Evolutionary conservation across 352 stramenopile species (phyloP).

Genomic region (Hyaloperonospora brassicae): DNA sequence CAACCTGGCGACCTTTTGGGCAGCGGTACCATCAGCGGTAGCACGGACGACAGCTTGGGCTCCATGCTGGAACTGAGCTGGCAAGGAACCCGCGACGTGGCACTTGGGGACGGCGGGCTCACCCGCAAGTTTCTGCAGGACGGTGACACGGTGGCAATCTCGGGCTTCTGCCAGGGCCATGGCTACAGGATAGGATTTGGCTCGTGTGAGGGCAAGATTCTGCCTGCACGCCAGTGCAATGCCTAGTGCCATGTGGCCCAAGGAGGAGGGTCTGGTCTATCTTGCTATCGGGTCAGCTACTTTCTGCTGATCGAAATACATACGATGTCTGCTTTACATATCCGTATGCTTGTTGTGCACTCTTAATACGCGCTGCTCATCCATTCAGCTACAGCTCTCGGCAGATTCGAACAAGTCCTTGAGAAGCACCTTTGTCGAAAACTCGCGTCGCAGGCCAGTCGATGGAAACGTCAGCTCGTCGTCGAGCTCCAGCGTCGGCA

Average conservation of each 20-base stretch:
- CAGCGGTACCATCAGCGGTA: conserved; percentile 92
- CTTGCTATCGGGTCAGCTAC: background rate
- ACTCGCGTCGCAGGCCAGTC: conserved; percentile 14
- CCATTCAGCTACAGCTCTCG: conserved; percentile 28
- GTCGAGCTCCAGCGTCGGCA: conserved; percentile 22
- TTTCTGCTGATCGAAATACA: conserved; percentile 2
- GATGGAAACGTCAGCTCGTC: conserved; percentile 28
- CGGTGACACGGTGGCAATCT: conserved; percentile 89
- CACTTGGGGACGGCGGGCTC: conserved; percentile 57
- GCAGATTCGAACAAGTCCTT: conserved; percentile 36
- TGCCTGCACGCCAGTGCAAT: conserved; percentile 69
- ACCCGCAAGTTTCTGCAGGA: conserved; percentile 93
- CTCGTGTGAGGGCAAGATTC: conserved; percentile 84
- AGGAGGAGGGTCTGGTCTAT: background rate
- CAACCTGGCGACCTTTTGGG: conserved; percentile 90
- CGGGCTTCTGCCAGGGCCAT: conserved; percentile 88
- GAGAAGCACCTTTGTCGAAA: conserved; percentile 29
- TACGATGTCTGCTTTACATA: background rate
- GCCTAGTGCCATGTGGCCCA: background rate
- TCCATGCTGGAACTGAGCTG: conserved; percentile 96
- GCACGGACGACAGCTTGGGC: conserved; percentile 81
- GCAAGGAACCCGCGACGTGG: conserved; percentile 84
- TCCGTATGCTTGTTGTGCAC: background rate
- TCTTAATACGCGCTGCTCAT: background rate
- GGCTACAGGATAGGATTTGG: conserved; percentile 94